Evolutionary conservation across 257 asterid species (phyloP), one percentile per base, ranked within the genome.

Genomic region (Nicotiana obtusifolia): DNA sequence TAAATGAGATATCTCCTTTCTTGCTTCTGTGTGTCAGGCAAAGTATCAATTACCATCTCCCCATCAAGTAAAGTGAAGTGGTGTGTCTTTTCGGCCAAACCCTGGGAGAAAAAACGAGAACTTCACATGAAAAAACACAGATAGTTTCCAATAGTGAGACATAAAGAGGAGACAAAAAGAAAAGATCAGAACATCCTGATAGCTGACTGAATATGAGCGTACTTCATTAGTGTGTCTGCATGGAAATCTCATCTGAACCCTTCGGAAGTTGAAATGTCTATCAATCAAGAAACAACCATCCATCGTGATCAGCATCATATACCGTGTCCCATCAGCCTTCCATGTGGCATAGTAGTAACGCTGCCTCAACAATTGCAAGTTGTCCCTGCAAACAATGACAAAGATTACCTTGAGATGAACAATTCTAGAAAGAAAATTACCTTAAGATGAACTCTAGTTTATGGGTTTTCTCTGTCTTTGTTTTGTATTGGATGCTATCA

Each of bases 271-370:
- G 80, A 96, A 96, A 90, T 90, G 93, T 81, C 99, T 89, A 86
- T 96, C 98, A 83, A 94, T 80, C 87, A 96, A 88, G 90, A 94
- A 96, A 82, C 99, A 96, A 41, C 99, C 99, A 83, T 94, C 99
- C 91, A 89, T 85, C 76, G 98, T 94, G 85, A 96, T 94, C 77
- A 96, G 90, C 99, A 96, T 96, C 98, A 96, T 94, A 83, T 94
- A 96, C 88, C 99, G 90, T 31, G 99, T 96, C 77, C 99, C 99
- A 88, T 96, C 98, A 86, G 99, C 99, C 86, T 96, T 96, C 99
- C 99, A 96, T 65, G 99, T 96, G 17, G 98, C 98, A 83, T 92
- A 96, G 89, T 96, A 96, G 87, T 96, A 96, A 1, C 96, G 93
- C 71, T 96, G 99, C 88, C 98, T 90, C 84, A 96, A 88, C 84